Percentiles rank a stretch among this genome's conserved stretches.
Evolutionary conservation across 306 rosid genomes (phyloP).

Genomic region (Senna siamea): DNA sequence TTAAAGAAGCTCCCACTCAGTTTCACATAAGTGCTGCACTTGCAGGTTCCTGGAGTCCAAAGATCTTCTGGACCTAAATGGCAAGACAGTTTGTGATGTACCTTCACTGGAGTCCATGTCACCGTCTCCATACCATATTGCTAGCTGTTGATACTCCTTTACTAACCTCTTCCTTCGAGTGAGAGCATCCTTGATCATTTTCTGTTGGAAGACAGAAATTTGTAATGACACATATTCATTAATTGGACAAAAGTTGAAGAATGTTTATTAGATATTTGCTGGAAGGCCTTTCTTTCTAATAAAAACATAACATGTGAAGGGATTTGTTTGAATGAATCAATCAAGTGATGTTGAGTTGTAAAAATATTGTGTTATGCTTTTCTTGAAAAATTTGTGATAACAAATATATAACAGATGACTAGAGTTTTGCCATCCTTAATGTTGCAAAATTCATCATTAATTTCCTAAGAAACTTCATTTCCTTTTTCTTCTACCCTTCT

Average conservation of each 20-base stretch:
- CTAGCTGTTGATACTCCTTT: constrained; percentile 85
- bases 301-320: neutral
- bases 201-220: constrained; percentile 45
- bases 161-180: constrained; percentile 71
- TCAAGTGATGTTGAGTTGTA: neutral
- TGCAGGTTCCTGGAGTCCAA: constrained; percentile 31
- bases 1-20: constrained; percentile 86
- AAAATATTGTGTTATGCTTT: neutral
- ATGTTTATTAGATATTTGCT: neutral
- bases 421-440: too few relatives aligned
- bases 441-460: constrained; percentile 2
- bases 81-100: constrained; percentile 25
- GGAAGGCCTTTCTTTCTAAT: too few relatives aligned
- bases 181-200: constrained; percentile 75
- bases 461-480: constrained; percentile 6
- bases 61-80: constrained; percentile 38
- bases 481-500: constrained; percentile 12
- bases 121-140: constrained; percentile 81
- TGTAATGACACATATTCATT: constrained; percentile 4
- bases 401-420: too few relatives aligned
- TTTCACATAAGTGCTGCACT: constrained; percentile 54
- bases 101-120: constrained; percentile 41
- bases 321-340: neutral
- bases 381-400: too few relatives aligned
- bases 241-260: neutral